Base-by-base conservation (phyloP, 2,329 filamentous ascomycete species). In the Orbilia ellipsospora region DNA sequence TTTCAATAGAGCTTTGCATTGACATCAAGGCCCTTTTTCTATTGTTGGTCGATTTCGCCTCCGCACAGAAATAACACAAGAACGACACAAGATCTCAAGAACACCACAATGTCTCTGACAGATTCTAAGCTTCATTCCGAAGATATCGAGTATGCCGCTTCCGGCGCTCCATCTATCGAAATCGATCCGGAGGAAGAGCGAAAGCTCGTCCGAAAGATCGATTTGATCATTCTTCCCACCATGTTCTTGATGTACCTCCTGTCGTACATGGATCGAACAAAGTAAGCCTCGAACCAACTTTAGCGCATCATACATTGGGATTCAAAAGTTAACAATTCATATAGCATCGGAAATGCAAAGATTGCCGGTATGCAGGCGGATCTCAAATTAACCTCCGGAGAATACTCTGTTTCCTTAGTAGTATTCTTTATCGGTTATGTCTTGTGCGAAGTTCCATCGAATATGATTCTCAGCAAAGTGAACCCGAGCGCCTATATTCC, bases 351-450 rank as follows among this genome's bases (percentile, higher is more conserved):
- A 36, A 86, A 87, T 67, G 85, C 85, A 18, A 86, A 84, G 78
- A 83, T 86, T 56, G 85, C 85, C 2, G 85, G 85, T 12, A 86
- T 86, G 85, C 81, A 81, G 4, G 79, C 81, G 16, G 85, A 86
- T 67, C 81, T 87, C 16, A 69, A 80, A 0, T 83, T 86, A 57
- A 81, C 80, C n/a, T 85, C 85, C 2, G 82, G 82, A 70, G 80
- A 87, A 78, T 88, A 88, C 79, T 84, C 83, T 0, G 83, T 85
- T 73, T 81, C 84, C 1, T 79, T 88, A 16, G 83, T 87, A 1
- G 84, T 88, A 4, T 88, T 88, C 81, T 87, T 87, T 78, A 82
- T 86, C 66, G 82, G 81, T 40, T 87, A 88, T 78, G 83, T 88
- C 45, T 78, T 85, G 13, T 87, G 85, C 77, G 86, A 88, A 78